These are phyloP conservation scores for Malus asiatica DNA, from an alignment of 306 rosid genomes.

Conservation along the genomic window DNA sequence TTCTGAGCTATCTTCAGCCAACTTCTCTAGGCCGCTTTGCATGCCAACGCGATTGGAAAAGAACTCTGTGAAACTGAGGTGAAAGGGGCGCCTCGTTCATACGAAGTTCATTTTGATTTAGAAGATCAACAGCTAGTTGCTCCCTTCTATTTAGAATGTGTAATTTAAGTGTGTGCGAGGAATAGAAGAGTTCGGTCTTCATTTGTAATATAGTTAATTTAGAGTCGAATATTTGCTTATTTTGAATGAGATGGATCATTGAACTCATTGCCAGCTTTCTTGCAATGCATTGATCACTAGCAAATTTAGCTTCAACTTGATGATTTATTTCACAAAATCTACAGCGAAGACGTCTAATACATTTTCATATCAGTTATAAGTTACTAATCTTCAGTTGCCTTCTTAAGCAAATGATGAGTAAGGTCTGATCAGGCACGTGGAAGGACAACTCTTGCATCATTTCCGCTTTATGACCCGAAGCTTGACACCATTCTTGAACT, in stretches of 20 bases:
- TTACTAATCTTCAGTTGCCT: not conserved
- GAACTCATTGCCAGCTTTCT: not conserved
- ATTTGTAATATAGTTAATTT: constrained; percentile 25
- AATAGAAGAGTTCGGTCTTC: not conserved
- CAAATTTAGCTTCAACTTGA: not conserved
- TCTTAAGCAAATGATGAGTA: not conserved
- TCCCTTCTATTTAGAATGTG: constrained; percentile 20
- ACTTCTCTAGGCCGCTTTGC: constrained; percentile 57
- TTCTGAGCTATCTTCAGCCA: constrained; percentile 54
- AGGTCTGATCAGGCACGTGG: not conserved
- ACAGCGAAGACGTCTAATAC: no score
- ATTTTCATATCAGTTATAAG: no score
- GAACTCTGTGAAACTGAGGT: constrained; percentile 37
- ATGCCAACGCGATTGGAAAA: constrained; percentile 43
- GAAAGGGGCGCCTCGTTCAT: constrained; percentile 9
- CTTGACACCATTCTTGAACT: constrained; percentile 82
- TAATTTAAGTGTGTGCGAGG: constrained; percentile 8
- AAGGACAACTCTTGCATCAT: not conserved
- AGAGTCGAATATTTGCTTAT: not conserved
- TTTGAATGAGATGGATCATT: not conserved
- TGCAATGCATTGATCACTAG: no score
- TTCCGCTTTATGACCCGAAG: constrained; percentile 48
- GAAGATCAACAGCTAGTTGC: constrained; percentile 77
- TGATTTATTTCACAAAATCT: not conserved
- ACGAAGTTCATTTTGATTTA: constrained; percentile 14